phyloP scores from a whole-genome alignment of 352 stramenopile species.

The Hyaloperonospora brassicae region DNA sequence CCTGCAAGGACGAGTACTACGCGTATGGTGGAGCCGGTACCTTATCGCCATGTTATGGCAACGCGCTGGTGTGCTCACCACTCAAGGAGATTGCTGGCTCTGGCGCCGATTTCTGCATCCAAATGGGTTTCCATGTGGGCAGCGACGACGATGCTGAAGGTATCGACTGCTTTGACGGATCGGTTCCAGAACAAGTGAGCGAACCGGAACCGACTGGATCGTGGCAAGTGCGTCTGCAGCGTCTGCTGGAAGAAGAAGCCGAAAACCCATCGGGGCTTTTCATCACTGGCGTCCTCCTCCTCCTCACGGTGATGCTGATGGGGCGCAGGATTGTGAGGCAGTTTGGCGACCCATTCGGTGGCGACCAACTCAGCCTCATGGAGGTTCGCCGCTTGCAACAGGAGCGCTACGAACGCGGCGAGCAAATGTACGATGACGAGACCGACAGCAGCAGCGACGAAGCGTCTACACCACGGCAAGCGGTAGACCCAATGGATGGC shows the following conservation, averaged over 20 bases:
- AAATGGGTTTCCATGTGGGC: conserved; percentile 78
- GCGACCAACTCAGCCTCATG: conserved; percentile 54
- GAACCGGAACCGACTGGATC: conserved; percentile 49
- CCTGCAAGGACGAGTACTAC: conserved; percentile 73
- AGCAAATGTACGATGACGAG: conserved; percentile 34
- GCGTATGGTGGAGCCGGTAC: conserved; percentile 47
- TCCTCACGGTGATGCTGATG: conserved; percentile 48
- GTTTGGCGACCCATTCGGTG: conserved; percentile 35
- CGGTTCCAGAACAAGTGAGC: conserved; percentile 47
- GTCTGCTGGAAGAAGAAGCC: conserved; percentile 60
- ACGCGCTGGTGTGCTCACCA: conserved; percentile 72
- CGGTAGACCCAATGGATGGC: conserved; percentile 4
- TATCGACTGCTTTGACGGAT: conserved; percentile 77
- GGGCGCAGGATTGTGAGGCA: conserved; percentile 40
- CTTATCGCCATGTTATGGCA: conserved; percentile 72
- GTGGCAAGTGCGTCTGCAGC: conserved; percentile 39
- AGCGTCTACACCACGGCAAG: conserved; percentile 7
- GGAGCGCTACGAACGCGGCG: conserved; percentile 48
- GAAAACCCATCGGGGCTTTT: conserved; percentile 60
- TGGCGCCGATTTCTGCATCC: conserved; percentile 56
- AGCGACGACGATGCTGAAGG: conserved; percentile 55
- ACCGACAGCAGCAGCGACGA: conserved; percentile 53
- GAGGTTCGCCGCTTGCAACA: conserved; percentile 68
- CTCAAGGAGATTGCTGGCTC: conserved; percentile 46
- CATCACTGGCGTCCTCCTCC: conserved; percentile 51